Evolutionary conservation across 805 yeast genomes (phyloP).

Genomic region (Yamadazyma nakazawae): DNA sequence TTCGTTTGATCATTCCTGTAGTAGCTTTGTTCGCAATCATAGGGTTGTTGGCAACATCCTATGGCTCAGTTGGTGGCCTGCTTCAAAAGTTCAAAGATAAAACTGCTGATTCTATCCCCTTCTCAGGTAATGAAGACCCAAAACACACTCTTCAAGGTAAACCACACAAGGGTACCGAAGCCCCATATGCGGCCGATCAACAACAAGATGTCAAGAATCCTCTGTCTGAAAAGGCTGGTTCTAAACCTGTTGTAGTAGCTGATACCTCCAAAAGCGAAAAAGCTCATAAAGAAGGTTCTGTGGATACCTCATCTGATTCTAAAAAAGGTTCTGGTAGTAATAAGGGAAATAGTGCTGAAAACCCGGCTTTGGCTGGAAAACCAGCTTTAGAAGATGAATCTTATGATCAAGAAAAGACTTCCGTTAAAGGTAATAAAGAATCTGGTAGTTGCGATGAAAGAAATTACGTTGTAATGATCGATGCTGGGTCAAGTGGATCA

Average conservation of each 20-base stretch:
- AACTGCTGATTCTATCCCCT: slow-evolving; percentile 21
- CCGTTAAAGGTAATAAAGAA: neutral
- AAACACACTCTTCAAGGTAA: slow-evolving; percentile 30
- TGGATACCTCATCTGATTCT: neutral
- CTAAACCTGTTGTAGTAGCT: slow-evolving; percentile 22
- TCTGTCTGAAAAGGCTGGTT: slow-evolving; percentile 8
- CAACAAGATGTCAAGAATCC: slow-evolving; percentile 11
- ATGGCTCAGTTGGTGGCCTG: slow-evolving; percentile 30
- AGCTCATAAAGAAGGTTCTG: slow-evolving; percentile 6
- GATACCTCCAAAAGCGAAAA: slow-evolving; percentile 22
- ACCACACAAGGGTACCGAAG: slow-evolving; percentile 32
- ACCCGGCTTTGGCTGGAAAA: neutral
- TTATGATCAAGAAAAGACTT: neutral
- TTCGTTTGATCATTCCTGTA: slow-evolving; percentile 51
- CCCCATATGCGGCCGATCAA: slow-evolving; percentile 29
- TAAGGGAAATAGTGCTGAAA: neutral
- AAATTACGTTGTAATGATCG: slow-evolving; percentile 88
- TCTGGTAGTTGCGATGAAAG: slow-evolving; percentile 30
- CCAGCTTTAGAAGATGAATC: neutral
- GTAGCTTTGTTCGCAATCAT: slow-evolving; percentile 49
- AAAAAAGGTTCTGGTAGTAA: slow-evolving; percentile 1
- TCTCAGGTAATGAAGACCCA: slow-evolving; percentile 18
- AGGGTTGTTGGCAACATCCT: slow-evolving; percentile 47
- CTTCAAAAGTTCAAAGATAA: slow-evolving; percentile 27
- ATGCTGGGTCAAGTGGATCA: slow-evolving; percentile 97